These are phyloP conservation scores for Apiospora hydei DNA, from an alignment of 2,329 filamentous ascomycete genomes.

Conservation along the genomic window DNA sequence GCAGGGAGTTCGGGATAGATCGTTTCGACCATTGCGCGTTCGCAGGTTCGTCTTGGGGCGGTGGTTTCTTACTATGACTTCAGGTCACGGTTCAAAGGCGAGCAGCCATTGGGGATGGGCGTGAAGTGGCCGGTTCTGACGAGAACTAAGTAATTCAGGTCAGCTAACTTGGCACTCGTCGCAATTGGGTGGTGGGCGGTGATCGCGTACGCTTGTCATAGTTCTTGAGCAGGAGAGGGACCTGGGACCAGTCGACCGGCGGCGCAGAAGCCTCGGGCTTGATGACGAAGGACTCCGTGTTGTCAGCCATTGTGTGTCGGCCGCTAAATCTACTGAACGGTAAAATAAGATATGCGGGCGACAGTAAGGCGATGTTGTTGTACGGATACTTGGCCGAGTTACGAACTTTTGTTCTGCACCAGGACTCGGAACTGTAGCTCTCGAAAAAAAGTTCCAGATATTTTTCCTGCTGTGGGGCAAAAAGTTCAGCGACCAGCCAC, in stretches of 20 bases:
- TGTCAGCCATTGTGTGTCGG: conserved; percentile 18
- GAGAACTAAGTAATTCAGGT: conserved; percentile 66
- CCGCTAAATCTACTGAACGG: conserved; percentile 18
- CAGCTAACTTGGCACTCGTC: conserved; percentile 29
- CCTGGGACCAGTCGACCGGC: conserved; percentile 83
- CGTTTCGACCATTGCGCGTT: conserved; percentile 7
- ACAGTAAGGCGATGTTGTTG: conserved; percentile 21
- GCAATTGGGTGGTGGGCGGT: background rate
- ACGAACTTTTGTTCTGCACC: conserved; percentile 21
- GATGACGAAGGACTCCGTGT: conserved; percentile 76
- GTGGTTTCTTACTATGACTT: conserved; percentile 72
- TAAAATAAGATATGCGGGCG: conserved; percentile 21
- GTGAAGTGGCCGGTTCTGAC: conserved; percentile 97
- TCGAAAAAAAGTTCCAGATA: conserved; percentile 20
- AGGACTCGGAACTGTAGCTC: conserved; percentile 19
- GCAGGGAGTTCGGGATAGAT: background rate
- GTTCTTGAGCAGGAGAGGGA: conserved; percentile 95
- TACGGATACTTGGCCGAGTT: conserved; percentile 3
- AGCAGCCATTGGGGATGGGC: conserved; percentile 91
- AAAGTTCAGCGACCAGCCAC: conserved; percentile 5
- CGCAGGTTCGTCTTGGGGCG: conserved; percentile 2
- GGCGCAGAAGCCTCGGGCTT: conserved; percentile 88
- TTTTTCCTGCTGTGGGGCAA: conserved; percentile 20
- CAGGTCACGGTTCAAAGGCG: conserved; percentile 90
- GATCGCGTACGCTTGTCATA: conserved; percentile 82